phyloP scores from a whole-genome alignment of 805 yeast genomes.

The Sugiyamaella floridensis region DNA sequence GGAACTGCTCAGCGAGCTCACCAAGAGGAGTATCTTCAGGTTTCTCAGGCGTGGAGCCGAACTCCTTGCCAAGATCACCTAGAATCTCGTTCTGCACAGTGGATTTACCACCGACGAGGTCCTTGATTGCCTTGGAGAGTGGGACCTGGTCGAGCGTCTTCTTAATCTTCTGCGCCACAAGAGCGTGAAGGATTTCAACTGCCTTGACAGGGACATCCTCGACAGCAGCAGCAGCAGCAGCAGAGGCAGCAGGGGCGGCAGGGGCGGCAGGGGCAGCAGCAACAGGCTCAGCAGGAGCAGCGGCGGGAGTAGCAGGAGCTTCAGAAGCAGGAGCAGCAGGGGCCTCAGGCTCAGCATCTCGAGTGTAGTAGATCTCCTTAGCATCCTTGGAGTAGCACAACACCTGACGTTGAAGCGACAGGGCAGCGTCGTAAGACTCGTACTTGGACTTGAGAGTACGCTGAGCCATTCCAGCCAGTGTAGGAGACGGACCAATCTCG shows the following conservation, averaged over 20 bases:
- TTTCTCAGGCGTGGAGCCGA: conserved; percentile 96
- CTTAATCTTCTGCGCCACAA: conserved; percentile 94
- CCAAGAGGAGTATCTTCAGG: conserved; percentile 97
- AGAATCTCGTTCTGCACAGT: conserved; percentile 97
- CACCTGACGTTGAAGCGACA: conserved; percentile 86
- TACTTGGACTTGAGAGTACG: conserved; percentile 93
- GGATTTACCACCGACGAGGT: conserved; percentile 96
- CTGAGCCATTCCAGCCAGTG: conserved; percentile 97
- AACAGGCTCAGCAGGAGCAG: conserved; percentile 52
- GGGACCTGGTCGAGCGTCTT: conserved; percentile 82
- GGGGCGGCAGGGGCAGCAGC: conserved; percentile 55
- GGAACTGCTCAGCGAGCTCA: conserved; percentile 93
- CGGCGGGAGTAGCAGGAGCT: conserved; percentile 39
- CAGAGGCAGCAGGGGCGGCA: conserved; percentile 58
- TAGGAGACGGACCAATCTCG: conserved; percentile 98
- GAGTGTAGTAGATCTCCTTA: conserved; percentile 89
- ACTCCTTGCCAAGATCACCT: conserved; percentile 98
- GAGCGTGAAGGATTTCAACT: conserved; percentile 67
- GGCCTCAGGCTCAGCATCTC: conserved; percentile 31
- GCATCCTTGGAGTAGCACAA: conserved; percentile 93
- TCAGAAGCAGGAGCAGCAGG: conserved; percentile 28
- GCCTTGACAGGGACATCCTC: conserved; percentile 91
- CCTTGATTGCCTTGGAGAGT: conserved; percentile 88
- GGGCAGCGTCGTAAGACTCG: conserved; percentile 96
- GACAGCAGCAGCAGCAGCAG: conserved; percentile 76